Conservation (phyloP, 2,329 filamentous ascomycete species). For the Alternaria incomplexa region DNA sequence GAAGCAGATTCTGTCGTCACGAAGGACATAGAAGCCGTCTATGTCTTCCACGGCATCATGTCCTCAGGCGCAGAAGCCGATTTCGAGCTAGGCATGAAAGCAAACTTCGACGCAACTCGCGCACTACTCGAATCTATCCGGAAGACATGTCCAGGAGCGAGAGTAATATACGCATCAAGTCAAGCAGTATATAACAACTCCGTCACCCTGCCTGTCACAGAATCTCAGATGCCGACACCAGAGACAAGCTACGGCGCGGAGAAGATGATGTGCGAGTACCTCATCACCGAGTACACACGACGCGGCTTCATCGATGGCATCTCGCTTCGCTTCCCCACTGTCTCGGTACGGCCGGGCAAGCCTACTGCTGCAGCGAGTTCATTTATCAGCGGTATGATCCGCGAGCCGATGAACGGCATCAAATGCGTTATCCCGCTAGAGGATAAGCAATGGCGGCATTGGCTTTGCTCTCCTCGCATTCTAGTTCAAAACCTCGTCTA, state of each 20-base stretch:
- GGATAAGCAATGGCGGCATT: conserved; percentile 56
- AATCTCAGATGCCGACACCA: conserved; percentile 59
- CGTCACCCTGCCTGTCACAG: conserved; percentile 37
- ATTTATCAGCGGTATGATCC: conserved; percentile 66
- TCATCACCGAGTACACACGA: conserved; percentile 66
- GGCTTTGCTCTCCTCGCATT: conserved; percentile 61
- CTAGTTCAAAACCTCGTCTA: conserved; percentile 59
- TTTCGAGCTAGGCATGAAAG: conserved; percentile 61
- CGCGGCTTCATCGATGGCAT: conserved; percentile 63
- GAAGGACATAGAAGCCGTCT: conserved; percentile 37
- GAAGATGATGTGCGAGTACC: conserved; percentile 64
- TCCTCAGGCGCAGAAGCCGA: conserved; percentile 66
- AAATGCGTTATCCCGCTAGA: conserved; percentile 56
- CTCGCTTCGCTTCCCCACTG: conserved; percentile 63
- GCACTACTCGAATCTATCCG: conserved; percentile 59
- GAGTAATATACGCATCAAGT: conserved; percentile 64
- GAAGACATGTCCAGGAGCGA: conserved; percentile 56
- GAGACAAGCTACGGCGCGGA: conserved; percentile 66
- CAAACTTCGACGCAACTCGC: conserved; percentile 65
- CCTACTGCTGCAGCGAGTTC: conserved; percentile 64
- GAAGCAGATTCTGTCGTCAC: conserved; percentile 13
- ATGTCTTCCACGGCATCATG: conserved; percentile 70
- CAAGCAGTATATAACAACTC: conserved; percentile 67
- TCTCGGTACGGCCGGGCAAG: conserved; percentile 63
- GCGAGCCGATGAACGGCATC: conserved; percentile 63